Base-by-base conservation (phyloP, 106 monocot genomes). In the Dactylorhiza incarnata region DNA sequence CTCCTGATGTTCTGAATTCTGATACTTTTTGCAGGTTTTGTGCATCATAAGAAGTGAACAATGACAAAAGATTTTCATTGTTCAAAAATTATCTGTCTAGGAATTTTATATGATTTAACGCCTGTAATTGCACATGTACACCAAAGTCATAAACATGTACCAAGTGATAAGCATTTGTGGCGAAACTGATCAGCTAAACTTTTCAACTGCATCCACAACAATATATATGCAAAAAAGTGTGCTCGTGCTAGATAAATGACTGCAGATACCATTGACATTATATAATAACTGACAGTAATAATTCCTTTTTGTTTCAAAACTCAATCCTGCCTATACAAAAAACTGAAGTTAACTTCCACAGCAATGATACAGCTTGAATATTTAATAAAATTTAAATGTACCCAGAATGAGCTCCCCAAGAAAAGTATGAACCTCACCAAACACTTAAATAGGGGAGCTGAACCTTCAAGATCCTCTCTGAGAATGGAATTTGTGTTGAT, bases 401-500 rank as follows among this genome's bases (percentile, higher is more conserved):
- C 5, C 43, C 44, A 69, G 16, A 45, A 72, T 13, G 45, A 48
- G 72, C 48, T 23, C 23, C 22, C 72, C 8, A 72, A 4, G 22
- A 49, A 49, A 70, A 29, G 48, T 17, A 72, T 76, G 58, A 65
- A 51, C 69, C 91, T 85, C 49, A 95, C 95, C 84, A 87, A 80
- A 82, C 80, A 88, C 48, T 92, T 91, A 48, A 37, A 69, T 46
- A 79, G 17, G 17, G 77, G 86, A 26, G 73, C 86, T 69, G 74
- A 77, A 59, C 82, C 85, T 73, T 91, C 83, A 80, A 99, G 80
- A 71, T 82, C 69, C 69, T 89, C 91, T 62, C 89, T 87, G 81
- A 99, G 91, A 78, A 83, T 70, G 19, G 91, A 86, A 75, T 94
- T 99, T 66, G 74, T 77, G 62, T 80, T 88, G 58, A 94, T 81